Base-by-base conservation (phyloP, 345 rosid species). In the Schrenkiella parvula region DNA sequence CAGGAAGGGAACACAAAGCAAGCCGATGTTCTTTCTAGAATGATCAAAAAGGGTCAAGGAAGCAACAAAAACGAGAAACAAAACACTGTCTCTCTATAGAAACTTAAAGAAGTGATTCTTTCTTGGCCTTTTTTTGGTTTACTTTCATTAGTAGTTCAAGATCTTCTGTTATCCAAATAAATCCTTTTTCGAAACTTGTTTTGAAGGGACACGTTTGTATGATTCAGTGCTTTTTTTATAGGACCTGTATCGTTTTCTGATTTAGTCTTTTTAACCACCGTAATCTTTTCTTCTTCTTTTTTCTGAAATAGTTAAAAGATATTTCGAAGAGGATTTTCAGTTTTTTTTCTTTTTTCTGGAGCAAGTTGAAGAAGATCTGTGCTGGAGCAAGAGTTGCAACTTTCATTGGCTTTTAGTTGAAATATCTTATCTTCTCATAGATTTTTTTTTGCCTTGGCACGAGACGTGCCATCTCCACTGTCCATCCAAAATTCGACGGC, bases 1-100 rank as follows among this genome's bases (percentile, higher is more conserved):
- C 83, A 79, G 55, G 96, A 90, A 72, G 96, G 98, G 9, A 86
- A 83, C 85, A 84, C 89, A 44, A 92, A 82, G 79, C 98, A 92
- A 81, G 98, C 96, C 6, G 96, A 92, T 82, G 81, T 88, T 62
- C 87, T 90, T 37, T 87, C 95, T 14, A 88, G 96, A 79, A 84
- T 90, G 88, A 58, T 80, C 32, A 82, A 81, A 66, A 83, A 84
- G 46, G 86, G 80, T 12, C 76, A 72, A 19, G 83, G 74, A 43
- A 54, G 65, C 22, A 62, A 39, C 31, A 78, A 71, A 57, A 47
- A 59, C 77, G 80, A 82, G 84, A 81, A 81, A 51, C 76, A 70
- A 62, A 38, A 76, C 15, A 9, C 62, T 26, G 53, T 67, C 28
- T 43, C 71, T 54, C 29, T 62, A 55, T 62, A 76, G 70, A 17